A percentile compares a stretch with the other conserved stretches of the same genome.
phyloP scores from a whole-genome alignment of 2,329 filamentous ascomycete species.

The Immersiporthe knoxdaviesiana region DNA sequence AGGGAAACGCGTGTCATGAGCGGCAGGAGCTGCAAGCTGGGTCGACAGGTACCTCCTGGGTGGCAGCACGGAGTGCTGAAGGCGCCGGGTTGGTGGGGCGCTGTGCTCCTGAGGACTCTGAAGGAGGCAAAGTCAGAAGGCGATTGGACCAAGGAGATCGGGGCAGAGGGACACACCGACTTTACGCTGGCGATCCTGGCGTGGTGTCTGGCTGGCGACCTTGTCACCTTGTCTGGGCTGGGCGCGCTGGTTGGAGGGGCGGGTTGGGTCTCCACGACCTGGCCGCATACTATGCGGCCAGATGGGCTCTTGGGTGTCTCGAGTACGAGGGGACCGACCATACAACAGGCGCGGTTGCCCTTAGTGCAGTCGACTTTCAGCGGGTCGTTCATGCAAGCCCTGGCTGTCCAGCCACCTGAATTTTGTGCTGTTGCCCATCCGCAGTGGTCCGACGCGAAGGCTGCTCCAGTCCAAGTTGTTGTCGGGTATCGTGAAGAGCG shows the following conservation, averaged over 20 bases:
- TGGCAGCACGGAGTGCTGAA: constrained; percentile 16
- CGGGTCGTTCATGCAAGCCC: constrained; percentile 29
- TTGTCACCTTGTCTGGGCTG: not conserved
- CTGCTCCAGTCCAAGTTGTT: not conserved
- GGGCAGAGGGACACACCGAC: constrained; percentile 29
- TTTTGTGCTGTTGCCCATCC: constrained; percentile 14
- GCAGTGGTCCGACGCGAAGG: constrained; percentile 15
- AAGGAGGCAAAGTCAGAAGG: constrained; percentile 16
- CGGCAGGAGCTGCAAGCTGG: not conserved
- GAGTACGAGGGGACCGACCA: constrained; percentile 23
- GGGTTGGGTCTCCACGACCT: constrained; percentile 30
- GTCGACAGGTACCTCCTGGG: constrained; percentile 1
- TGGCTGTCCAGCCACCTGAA: constrained; percentile 30
- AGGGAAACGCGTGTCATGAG: constrained; percentile 25
- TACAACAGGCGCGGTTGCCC: constrained; percentile 23
- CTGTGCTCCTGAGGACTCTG: constrained; percentile 17
- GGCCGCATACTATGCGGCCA: constrained; percentile 30
- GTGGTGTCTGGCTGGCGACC: constrained; percentile 19
- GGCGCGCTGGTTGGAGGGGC: constrained; percentile 17
- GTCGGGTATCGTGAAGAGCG: constrained; percentile 24
- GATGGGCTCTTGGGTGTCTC: constrained; percentile 25
- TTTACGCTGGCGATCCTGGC: constrained; percentile 29
- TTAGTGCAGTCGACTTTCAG: constrained; percentile 18
- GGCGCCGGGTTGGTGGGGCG: constrained; percentile 21
- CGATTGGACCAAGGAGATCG: constrained; percentile 25